Evolutionary conservation across 2,329 filamentous ascomycete genomes (phyloP).

Genomic region (Botryotinia globosa): DNA sequence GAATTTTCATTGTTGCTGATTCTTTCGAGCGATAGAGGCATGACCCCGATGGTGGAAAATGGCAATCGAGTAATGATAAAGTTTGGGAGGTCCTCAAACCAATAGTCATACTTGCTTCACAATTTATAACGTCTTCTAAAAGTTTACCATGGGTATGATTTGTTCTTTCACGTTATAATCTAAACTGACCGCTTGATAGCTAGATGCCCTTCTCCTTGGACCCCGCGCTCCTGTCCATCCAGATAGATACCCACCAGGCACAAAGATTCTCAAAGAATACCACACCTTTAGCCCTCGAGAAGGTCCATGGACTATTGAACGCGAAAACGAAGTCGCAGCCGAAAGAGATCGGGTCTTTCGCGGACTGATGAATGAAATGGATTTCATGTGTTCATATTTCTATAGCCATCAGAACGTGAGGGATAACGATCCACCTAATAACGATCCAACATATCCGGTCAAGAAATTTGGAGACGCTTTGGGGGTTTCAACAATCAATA

Average conservation of each 20-base stretch:
- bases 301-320: not conserved
- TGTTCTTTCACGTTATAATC: not conserved
- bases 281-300: not conserved
- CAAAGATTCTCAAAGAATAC: not conserved
- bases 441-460: not conserved
- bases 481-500: not conserved
- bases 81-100: not conserved
- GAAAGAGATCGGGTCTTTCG: not conserved
- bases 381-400: slow-evolving; percentile 1
- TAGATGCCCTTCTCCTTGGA: slow-evolving; percentile 5
- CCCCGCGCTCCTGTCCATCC: not conserved
- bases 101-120: not conserved
- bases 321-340: not conserved
- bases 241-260: not conserved
- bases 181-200: not conserved
- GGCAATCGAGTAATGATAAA: slow-evolving; percentile 13
- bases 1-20: not conserved
- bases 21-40: not conserved
- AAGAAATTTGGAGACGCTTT: not conserved
- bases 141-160: slow-evolving; percentile 6
- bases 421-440: not conserved
- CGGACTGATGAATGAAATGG: slow-evolving; percentile 3
- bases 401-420: slow-evolving; percentile 1
- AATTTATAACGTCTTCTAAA: not conserved
- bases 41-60: slow-evolving; percentile 2